Evolutionary conservation across 495 filamentous ascomycete genomes (phyloP), one percentile per base, ranked within the genome.

Genomic region (Aspergillus nidulans): DNA sequence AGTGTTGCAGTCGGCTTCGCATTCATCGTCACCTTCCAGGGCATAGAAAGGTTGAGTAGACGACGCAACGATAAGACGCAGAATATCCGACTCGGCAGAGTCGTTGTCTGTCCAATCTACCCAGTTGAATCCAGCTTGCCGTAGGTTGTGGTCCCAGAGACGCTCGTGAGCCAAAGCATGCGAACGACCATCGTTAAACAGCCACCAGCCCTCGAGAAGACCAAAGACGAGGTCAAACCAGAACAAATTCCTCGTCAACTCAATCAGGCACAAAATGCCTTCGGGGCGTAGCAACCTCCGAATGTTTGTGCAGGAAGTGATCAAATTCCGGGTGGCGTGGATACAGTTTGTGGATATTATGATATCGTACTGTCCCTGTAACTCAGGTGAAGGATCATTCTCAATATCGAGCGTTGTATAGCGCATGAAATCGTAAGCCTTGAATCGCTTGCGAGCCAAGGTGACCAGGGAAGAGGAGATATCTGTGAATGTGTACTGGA

Each of bases 171-270:
- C 63, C 3, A 74, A 47, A 8, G 60, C 74, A 56, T 78, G 73
- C 16, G 51, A 32, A 0, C 77, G 69, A 6, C 72, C 78, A 45
- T 79, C 78, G 16, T 76, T 56, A 47, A 73, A 77, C 0, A 70
- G 49, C 78, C 78, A 81, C 76, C 77, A 80, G 6, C 77, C 78
- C 21, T 80, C 77, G 3, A 81, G 58, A 2, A 75, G 55, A 1
- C 78, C 78, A 44, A 75, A 80, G 21, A 78, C 64, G 0, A 78
- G 13, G 49, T 79, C 76, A 3, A 73, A 60, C 69, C 71, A 80
- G 24, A 44, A 55, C 1, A 78, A 6, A 6, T 59, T 65, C 12
- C 57, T 53, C 0, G 74, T 81, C 19, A 80, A 55, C 61, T 83
- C 80, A 0, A 77, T 36, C 18, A 81, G 54, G 12, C 62, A 61